Evolutionary conservation across 331 rosid species (phyloP), one percentile per base, ranked within the genome.

Genomic region (Pyrus hybrid): DNA sequence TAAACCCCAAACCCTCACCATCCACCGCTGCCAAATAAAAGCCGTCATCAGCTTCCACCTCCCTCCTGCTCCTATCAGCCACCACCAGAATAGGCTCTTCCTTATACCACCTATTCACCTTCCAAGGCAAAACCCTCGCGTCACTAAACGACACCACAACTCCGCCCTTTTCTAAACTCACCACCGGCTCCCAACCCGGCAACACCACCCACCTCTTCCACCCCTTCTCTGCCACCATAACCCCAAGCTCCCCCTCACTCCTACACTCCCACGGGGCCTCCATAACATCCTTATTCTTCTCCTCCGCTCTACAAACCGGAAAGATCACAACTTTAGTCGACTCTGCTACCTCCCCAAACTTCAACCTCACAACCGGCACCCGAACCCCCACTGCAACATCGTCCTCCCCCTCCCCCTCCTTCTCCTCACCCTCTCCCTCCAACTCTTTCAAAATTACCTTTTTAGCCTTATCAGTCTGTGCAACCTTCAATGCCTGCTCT

Each of bases 41-140:
- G n/a, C 95, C 95, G 23, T 85, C 88, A 77, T 86, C 92, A 0
- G 87, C 87, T 4, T 6, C 84, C 62, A 94, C 93, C 30, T 67
- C 84, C 60, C n/a, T 88, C 69, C 41, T 81, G 7, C 72, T 70
- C 83, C 99, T 71, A 49, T 94, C 90, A 22, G 83, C 89, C 80
- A 90, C 96, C 49, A 91, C 96, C 91, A 94, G 79, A 17, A 92
- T 83, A 2, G 99, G 70, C 81, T 94, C 99, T 80, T 94, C 99
- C 70, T 72, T 88, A 21, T 90, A 94, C 91, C 88, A 86, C 86
- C 84, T 81, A 77, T 94, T 94, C 12, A 78, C 91, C 79, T 74
- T 88, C 99, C 99, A 94, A 0, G 96, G 99, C 82, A 94, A 80
- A 8, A 23, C 90, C 75, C 92, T 90, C 0, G 96, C 97, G 65